phyloP scores from a whole-genome alignment of 2,329 filamentous ascomycete species.

The Dothidotthia symphoricarpi region DNA sequence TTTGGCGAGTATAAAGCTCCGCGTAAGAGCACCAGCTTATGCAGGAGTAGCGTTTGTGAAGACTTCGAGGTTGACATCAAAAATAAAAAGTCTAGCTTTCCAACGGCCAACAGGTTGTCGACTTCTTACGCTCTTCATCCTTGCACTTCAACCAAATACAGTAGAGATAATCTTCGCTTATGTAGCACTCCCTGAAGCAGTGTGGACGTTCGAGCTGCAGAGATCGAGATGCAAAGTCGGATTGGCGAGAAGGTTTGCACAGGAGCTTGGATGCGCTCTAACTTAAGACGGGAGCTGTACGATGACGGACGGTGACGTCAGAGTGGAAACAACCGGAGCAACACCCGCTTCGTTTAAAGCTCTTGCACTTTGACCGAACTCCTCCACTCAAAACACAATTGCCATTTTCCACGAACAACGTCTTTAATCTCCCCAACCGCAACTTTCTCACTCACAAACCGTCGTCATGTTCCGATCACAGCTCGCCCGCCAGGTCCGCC shows the following conservation, averaged over 20 bases:
- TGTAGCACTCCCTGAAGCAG: no score
- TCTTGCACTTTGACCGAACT: conserved; percentile 4
- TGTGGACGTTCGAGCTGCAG: no score
- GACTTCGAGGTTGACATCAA: no score
- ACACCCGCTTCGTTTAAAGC: conserved; percentile 17
- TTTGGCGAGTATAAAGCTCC: no score
- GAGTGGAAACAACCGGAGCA: background rate
- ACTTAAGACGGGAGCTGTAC: background rate
- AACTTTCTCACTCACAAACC: conserved; percentile 6
- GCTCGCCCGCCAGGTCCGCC: conserved; percentile 47
- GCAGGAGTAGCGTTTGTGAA: no score
- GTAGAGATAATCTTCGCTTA: background rate
- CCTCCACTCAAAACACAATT: conserved; percentile 2
- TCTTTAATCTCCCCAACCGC: background rate
- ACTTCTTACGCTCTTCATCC: no score
- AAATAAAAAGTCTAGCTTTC: no score
- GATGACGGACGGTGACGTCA: conserved; percentile 9
- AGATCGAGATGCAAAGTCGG: background rate
- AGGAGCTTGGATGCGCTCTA: conserved; percentile 11
- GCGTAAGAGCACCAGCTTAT: no score
- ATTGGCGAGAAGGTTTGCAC: background rate
- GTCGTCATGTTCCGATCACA: conserved; percentile 47
- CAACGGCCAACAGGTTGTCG: no score
- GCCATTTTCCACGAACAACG: conserved; percentile 5
- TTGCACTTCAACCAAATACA: no score